phyloP scores from a whole-genome alignment of 257 asterid genomes.

The Echium plantagineum region DNA sequence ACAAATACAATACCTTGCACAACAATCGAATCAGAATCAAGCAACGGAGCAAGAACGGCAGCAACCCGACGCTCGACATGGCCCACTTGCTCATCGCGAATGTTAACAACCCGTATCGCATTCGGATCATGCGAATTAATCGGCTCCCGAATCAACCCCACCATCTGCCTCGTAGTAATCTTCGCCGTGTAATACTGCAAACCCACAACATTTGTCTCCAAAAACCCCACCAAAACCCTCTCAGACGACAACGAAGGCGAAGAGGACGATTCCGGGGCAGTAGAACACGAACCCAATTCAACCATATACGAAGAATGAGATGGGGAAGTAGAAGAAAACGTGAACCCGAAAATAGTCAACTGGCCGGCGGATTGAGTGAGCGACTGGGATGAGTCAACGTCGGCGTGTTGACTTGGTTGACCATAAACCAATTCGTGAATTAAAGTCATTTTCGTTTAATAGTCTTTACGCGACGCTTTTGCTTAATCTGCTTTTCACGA shows the following conservation, averaged over 20 bases:
- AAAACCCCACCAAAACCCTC: constrained; percentile 47
- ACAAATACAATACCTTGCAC: constrained; percentile 32
- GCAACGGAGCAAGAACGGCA: constrained; percentile 48
- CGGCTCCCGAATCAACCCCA: constrained; percentile 63
- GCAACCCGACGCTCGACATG: constrained; percentile 50
- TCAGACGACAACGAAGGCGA: constrained; percentile 8
- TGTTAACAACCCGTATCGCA: constrained; percentile 63
- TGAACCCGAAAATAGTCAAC: neutral
- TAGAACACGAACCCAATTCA: neutral
- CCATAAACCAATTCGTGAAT: too few species aligned
- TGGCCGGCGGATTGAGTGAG: neutral
- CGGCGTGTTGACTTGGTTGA: too few species aligned
- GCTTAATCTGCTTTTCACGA: too few species aligned
- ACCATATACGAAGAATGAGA: neutral
- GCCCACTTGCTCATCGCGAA: constrained; percentile 52
- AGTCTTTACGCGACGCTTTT: too few species aligned
- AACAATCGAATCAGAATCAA: constrained; percentile 34
- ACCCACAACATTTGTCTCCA: constrained; percentile 57
- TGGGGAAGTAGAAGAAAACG: neutral
- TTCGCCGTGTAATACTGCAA: constrained; percentile 44
- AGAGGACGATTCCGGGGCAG: neutral
- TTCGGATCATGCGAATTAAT: constrained; percentile 39
- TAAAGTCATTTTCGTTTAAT: too few species aligned
- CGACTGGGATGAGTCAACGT: too few species aligned
- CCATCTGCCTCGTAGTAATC: constrained; percentile 54